phyloP scores from a whole-genome alignment of 2,329 filamentous ascomycete species.

The Xylaria sp. region DNA sequence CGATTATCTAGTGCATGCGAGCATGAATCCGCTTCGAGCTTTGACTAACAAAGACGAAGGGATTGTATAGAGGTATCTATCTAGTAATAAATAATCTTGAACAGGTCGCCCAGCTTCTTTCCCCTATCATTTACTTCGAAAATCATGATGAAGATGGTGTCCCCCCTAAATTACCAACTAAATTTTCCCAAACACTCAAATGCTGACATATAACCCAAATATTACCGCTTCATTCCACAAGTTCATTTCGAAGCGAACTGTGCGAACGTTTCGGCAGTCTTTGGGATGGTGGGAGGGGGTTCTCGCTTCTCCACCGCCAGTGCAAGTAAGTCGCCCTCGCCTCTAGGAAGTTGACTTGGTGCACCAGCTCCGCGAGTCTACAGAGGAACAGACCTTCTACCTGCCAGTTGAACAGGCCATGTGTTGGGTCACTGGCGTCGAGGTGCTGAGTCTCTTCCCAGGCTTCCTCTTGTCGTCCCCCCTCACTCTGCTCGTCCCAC shows the following conservation, averaged over 20 bases:
- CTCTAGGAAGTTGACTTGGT: neutral
- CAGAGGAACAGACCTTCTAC: constrained; percentile 23
- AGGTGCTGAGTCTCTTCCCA: neutral
- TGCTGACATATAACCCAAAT: neutral
- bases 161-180: neutral
- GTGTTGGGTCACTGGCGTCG: neutral
- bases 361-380: constrained; percentile 2
- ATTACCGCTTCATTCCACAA: neutral
- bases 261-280: no score
- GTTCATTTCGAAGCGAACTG: constrained; percentile 4
- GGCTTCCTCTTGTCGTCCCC: neutral
- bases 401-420: constrained; percentile 19
- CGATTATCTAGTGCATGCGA: neutral
- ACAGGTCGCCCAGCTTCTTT: neutral
- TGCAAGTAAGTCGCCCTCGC: neutral
- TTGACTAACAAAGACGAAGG: no score
- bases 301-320: neutral
- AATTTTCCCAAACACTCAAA: neutral
- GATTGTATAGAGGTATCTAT: no score
- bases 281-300: no score
- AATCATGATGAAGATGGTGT: neutral
- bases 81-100: no score
- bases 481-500: neutral
- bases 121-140: neutral
- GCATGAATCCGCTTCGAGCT: no score